A percentile compares a stretch with the other conserved stretches of the same genome.
These are phyloP conservation scores for Fusarium devonianum DNA, from an alignment of 2,329 filamentous ascomycete species.

Conservation along the genomic window DNA sequence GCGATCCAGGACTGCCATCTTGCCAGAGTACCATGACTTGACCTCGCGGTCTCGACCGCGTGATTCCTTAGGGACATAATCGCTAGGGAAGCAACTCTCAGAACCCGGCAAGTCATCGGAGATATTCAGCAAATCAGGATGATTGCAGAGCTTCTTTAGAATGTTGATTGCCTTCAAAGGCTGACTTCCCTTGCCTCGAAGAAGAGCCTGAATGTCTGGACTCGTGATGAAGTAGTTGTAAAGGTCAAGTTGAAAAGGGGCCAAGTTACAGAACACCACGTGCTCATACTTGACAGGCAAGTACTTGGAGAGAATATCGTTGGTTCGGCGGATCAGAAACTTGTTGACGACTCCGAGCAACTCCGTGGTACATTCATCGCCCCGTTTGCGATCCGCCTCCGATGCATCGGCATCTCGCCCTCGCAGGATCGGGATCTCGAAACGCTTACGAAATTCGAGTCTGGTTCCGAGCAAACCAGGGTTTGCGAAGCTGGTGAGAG, in stretches of 20 bases:
- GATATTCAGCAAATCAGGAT: constrained; percentile 89
- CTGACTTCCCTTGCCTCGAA: constrained; percentile 93
- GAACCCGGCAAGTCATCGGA: constrained; percentile 85
- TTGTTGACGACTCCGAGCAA: constrained; percentile 90
- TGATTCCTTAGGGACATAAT: constrained; percentile 86
- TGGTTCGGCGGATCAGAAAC: constrained; percentile 96
- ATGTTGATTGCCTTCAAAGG: constrained; percentile 96
- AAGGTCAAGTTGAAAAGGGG: constrained; percentile 88
- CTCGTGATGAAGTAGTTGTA: constrained; percentile 98
- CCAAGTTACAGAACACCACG: constrained; percentile 95
- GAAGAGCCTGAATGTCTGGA: constrained; percentile 88
- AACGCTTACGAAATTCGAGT: constrained; percentile 91
- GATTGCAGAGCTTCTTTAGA: constrained; percentile 98
- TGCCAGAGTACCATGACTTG: constrained; percentile 95
- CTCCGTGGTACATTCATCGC: constrained; percentile 82
- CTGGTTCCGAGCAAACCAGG: constrained; percentile 89
- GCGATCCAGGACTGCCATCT: constrained; percentile 97
- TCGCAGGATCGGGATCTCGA: constrained; percentile 88
- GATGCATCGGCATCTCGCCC: constrained; percentile 91
- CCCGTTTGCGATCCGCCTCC: constrained; percentile 80
- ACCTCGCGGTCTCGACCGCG: constrained; percentile 90
- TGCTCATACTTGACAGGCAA: constrained; percentile 98
- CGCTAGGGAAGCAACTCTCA: constrained; percentile 80
- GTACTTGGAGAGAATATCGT: constrained; percentile 98
- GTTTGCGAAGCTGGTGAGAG: constrained; percentile 95